Base-by-base conservation (phyloP, 768 basidiomycete species). In the Mycena pura region DNA sequence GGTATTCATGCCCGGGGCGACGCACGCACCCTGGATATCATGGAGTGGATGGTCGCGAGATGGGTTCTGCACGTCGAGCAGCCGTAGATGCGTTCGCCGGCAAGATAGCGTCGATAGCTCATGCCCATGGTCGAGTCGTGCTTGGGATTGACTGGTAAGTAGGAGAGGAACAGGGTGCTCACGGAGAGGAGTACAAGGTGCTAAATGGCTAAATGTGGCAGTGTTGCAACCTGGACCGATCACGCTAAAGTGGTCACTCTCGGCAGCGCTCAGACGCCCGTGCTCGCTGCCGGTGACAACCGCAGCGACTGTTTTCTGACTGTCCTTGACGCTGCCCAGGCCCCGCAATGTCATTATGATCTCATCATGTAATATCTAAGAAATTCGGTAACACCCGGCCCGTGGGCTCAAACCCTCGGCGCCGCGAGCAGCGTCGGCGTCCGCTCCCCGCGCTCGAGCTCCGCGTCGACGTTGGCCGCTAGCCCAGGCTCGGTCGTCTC, bases 31-130 rank as follows among this genome's bases (percentile, higher is more conserved):
- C 93, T 83, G 60, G 93, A 95, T 68, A 95, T 86, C 91, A 96
- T 94, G 41, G 90, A 88, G 73, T 93, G 90, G 57, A 93, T 90
- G 25, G 92, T 93, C n/a, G 93, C 88, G 44, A 96, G 87, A 75
- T 96, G 94, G 13, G 94, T 95, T 75, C 82, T 89, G 84, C 94
- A 96, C 46, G 78, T 87, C 47, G 85, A 86, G 76, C 95, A 96
- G 34, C 94, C 94, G 68, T 93, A 95, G 71, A 96, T 91, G 68
- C 92, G 87, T 65, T 88, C 88, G 43, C 92, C 92, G 47, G 86
- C 80, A 64, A 96, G 89, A 79, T 94, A 96, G 58, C 87, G 88
- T 72, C 92, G 89, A 76, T 92, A 94, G 70, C 85, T 91, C 88
- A 94, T 90, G 71, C 94, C 94, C 94, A 96, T 96, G 63, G 62